These are phyloP conservation scores for Erythrobasidium hasegawianum DNA, from an alignment of 1,284 basidiomycete species.

Conservation along the genomic window DNA sequence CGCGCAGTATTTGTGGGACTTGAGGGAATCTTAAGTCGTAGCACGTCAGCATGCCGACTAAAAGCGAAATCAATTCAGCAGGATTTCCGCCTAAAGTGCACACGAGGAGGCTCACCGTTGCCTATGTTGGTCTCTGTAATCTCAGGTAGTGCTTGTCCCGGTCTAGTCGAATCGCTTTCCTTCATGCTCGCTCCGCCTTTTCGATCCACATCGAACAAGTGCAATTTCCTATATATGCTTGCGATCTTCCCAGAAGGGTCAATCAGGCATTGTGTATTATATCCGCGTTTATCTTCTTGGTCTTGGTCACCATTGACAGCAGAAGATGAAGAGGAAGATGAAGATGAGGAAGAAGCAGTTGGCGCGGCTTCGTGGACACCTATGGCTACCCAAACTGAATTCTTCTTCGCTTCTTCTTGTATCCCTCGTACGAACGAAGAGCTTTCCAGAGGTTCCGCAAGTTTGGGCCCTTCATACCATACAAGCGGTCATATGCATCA, in stretches of 20 bases:
- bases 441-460: conserved; percentile 45
- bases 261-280: conserved; percentile 55
- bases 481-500: not conserved
- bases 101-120: conserved; percentile 38
- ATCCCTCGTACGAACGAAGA: conserved; percentile 49
- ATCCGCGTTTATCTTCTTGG: conserved; percentile 48
- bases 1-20: conserved; percentile 50
- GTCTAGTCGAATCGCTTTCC: conserved; percentile 49
- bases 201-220: conserved; percentile 56
- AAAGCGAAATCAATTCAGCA: not conserved
- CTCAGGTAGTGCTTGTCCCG: conserved; percentile 48
- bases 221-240: conserved; percentile 46
- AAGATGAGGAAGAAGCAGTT: no score
- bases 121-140: conserved; percentile 50
- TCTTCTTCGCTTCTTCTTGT: conserved; percentile 49
- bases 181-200: conserved; percentile 46
- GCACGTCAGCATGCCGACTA: conserved; percentile 53
- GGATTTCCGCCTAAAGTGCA: not conserved
- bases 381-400: conserved; percentile 51
- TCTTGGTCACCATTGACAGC: no score
- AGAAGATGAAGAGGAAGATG: conserved; percentile 35
- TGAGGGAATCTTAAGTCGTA: conserved; percentile 58
- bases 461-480: conserved; percentile 37
- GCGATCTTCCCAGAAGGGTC: conserved; percentile 49
- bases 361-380: conserved; percentile 53